These are phyloP conservation scores for Beauveria australis DNA, from an alignment of 2,329 filamentous ascomycete species.

Conservation along the genomic window DNA sequence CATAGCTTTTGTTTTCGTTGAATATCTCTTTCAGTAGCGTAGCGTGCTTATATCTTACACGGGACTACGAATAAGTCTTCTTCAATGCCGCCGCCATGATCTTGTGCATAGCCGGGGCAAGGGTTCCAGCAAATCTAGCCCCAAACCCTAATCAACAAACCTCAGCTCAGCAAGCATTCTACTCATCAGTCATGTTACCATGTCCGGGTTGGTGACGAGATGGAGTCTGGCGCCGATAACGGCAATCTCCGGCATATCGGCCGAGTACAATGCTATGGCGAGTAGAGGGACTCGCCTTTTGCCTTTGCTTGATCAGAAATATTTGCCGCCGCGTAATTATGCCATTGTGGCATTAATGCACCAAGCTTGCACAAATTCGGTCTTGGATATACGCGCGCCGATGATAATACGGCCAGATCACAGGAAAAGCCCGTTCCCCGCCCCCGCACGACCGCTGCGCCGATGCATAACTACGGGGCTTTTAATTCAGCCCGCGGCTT, in stretches of 20 bases:
- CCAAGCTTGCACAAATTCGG: not conserved
- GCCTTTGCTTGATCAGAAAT: no score
- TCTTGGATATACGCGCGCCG: not conserved
- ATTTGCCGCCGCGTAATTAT: no score
- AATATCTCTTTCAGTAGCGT: no score
- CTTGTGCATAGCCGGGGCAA: not conserved
- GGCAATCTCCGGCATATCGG: not conserved
- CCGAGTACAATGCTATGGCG: not conserved
- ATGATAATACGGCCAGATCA: not conserved
- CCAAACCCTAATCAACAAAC: conserved; percentile 9
- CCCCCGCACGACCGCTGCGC: conserved; percentile 2
- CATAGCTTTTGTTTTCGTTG: no score
- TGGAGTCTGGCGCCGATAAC: not conserved
- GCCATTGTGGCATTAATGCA: not conserved
- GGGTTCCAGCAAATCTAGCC: conserved; percentile 1
- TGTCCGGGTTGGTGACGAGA: not conserved
- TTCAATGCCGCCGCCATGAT: no score
- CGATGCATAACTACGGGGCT: conserved; percentile 4
- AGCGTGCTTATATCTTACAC: no score
- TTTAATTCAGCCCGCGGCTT: not conserved
- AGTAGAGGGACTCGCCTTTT: not conserved
- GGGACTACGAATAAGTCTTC: no score
- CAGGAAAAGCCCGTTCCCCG: not conserved
- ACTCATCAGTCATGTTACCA: not conserved
- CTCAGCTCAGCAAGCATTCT: not conserved